These are phyloP conservation scores for Hortiboletus flavorubellus DNA, from an alignment of 768 basidiomycete species.

Conservation along the genomic window DNA sequence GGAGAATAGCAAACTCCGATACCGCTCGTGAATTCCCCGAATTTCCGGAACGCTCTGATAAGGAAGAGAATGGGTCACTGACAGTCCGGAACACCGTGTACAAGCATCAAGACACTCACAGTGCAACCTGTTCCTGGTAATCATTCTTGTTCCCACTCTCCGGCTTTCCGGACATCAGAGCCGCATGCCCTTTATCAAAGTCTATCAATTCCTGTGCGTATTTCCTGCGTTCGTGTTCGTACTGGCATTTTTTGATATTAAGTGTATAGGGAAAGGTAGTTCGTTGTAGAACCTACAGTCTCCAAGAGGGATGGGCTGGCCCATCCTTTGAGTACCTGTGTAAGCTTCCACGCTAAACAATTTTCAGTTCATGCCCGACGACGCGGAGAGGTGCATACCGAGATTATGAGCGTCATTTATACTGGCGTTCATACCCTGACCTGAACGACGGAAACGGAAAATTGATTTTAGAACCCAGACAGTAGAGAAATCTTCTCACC, in stretches of 20 bases:
- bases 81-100: no score
- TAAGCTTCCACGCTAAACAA: no score
- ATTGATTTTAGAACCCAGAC: no score
- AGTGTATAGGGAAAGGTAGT: background rate
- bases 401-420: no score
- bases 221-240: slow-evolving; percentile 36
- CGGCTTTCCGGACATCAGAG: slow-evolving; percentile 40
- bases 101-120: no score
- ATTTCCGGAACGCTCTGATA: slow-evolving; percentile 33
- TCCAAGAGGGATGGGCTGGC: slow-evolving; percentile 34
- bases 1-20: slow-evolving; percentile 38
- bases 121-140: no score
- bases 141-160: slow-evolving; percentile 27
- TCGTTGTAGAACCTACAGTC: slow-evolving; percentile 26
- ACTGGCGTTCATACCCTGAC: no score
- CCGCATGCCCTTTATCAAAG: slow-evolving; percentile 61
- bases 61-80: background rate
- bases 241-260: slow-evolving; percentile 35
- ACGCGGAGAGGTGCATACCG: no score
- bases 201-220: slow-evolving; percentile 62
- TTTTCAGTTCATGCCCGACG: no score
- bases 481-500: no score
- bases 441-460: no score
- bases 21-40: slow-evolving; percentile 35
- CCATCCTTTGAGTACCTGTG: slow-evolving; percentile 25